Evolutionary conservation across 129 eudicot species (phyloP), one percentile per base, ranked within the genome.

Genomic region (Artemisia tridentata): DNA sequence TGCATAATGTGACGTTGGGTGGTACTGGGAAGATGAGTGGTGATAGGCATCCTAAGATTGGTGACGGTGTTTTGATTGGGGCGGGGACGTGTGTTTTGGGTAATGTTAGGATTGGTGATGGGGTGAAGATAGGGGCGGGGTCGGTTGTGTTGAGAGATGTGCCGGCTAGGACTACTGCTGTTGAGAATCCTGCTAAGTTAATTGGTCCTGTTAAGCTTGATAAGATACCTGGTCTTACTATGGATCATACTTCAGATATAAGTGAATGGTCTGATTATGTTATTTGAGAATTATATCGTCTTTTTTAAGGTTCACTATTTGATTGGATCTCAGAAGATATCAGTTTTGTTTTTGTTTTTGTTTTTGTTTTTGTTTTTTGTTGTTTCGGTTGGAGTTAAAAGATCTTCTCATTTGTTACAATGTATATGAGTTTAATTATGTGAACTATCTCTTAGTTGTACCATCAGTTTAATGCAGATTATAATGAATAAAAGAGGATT

Each of bases 171-270:
- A 72, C 84, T 0, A 88, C 95, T 11, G 95, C 82, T n/a, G 95
- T 83, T 4, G 95, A 91, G 19, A 83, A 82, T 61, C 95, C 95
- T 7, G 91, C 91, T 16, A 83, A 48, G 80, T 61, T 75, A 55
- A 59, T 20, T 80, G 72, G 81, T 67, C 97, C 97, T 5, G 20
- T 75, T 74, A 91, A 17, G 83, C 86, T 82, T 53, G 91, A 88
- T 75, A 86, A 86, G 75, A 84, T 88, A 55, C 98, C 98, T 60
- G 86, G 96, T 63, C 84, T 88, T 62, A 92, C 98, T 46, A 92
- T 92, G 98, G 98, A 92, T 67, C 98, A 92, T 77, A 88, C 96
- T 66, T 92, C 88, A 38, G 82, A 92, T 79, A 88, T 92, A 19
- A 75, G 72, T 34, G 81, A 84, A 31, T 89, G 96, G 96, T 89